phyloP scores from a whole-genome alignment of 371 early-diverging fungal genomes.

The Zopfochytrium polystomum region DNA sequence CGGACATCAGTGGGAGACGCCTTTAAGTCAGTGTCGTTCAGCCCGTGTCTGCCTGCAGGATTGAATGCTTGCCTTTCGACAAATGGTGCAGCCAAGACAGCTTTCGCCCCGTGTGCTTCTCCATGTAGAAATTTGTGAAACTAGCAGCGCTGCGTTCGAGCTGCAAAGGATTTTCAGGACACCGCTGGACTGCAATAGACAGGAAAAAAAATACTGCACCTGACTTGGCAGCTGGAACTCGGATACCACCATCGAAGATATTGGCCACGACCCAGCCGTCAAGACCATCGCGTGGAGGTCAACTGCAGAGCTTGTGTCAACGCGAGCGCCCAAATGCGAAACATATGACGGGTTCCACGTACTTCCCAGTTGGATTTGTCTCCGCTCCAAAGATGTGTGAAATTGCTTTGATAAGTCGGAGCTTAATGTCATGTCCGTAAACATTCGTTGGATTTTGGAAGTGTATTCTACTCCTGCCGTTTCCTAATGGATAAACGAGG shows the following conservation, averaged over 20 bases:
- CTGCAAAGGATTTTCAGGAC: too few relatives aligned
- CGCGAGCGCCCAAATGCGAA: background rate
- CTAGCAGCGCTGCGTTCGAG: slow-evolving; percentile 64
- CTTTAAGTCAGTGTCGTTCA: too few relatives aligned
- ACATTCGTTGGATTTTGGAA: slow-evolving; percentile 84
- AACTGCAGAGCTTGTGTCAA: slow-evolving; percentile 43
- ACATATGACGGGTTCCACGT: too few relatives aligned
- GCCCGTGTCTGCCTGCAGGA: background rate
- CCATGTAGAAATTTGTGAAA: slow-evolving; percentile 75
- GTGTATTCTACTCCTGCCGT: slow-evolving; percentile 88
- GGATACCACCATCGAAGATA: too few relatives aligned
- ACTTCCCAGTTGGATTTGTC: too few relatives aligned
- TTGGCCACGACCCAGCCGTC: slow-evolving; percentile 89
- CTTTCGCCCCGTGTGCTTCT: slow-evolving; percentile 75
- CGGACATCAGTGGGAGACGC: background rate
- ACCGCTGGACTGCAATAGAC: background rate
- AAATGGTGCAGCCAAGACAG: slow-evolving; percentile 85
- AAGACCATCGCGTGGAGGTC: slow-evolving; percentile 75
- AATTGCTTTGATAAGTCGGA: slow-evolving; percentile 42
- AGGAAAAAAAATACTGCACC: slow-evolving; percentile 13
- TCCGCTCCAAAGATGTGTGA: background rate
- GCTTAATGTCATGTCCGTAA: slow-evolving; percentile 80
- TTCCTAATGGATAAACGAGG: slow-evolving; percentile 21
- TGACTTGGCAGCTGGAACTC: slow-evolving; percentile 18
- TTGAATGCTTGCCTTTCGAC: slow-evolving; percentile 58